Evolutionary conservation across 1,284 basidiomycete genomes (phyloP), one percentile per base, ranked within the genome.

Genomic region (Trametes polyzona): DNA sequence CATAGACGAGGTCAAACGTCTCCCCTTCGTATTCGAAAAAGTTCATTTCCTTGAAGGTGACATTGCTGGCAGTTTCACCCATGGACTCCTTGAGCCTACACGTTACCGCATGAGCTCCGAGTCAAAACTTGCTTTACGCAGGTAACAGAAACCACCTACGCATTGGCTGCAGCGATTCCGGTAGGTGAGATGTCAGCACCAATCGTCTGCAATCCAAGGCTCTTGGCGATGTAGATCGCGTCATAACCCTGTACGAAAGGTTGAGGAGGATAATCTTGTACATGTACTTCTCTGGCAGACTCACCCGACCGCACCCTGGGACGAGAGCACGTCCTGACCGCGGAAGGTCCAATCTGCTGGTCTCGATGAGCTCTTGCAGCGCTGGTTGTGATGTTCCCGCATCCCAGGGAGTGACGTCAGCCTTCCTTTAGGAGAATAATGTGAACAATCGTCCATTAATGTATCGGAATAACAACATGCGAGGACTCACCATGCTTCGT

Each of bases 281-380:
- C 26, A 37, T 27, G 23, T 17, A 35, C 6, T n/a, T 5, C 21
- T 35, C 9, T 27, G 7, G 5, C 21, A 6, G 21, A 68, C 81
- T 58, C 66, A 90, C 88, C 50, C 74, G 76, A 40, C 89, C 90
- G 67, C 88, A 91, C 2, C 90, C 90, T 0, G 89, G 89, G 9
- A 92, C 81, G 1, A 92, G 73, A 2, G 84, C 88, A 32, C 75
- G 71, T 0, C 89, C 88, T 5, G 60, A 64, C 24, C 59, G 77
- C 0, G 87, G 83, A 37, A 89, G 75, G 4, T 76, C 69, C 1
- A 88, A 59, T 24, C 74, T 72, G 11, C 71, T 72, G 0, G 79
- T 79, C 43, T 79, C 70, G n/a, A 90, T 66, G 1, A 87, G 68
- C 29, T 83, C 78, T 17, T 71, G 70, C 40, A 92, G 73, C 0